Base-by-base conservation (phyloP, 2,329 filamentous ascomycete genomes). In the Trichoderma simmonsii region DNA sequence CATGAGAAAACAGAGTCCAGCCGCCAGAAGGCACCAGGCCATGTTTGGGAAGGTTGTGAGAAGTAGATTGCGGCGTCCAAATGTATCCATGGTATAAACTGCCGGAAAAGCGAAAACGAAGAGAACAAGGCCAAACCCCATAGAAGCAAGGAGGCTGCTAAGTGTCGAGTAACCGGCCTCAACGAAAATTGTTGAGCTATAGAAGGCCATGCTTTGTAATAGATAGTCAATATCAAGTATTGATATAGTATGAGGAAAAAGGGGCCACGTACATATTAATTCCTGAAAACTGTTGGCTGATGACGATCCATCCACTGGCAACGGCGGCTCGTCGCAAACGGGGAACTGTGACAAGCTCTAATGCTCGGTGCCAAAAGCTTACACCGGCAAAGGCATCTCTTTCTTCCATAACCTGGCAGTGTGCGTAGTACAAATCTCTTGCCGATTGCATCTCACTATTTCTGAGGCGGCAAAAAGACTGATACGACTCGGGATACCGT, bases 401-500 rank as follows among this genome's bases (percentile, higher is more conserved):
- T 56, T 81, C 79, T 4, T 79, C 77, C 2, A 80, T 73, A 3
- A 82, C 77, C 64, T 82, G 79, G 5, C 80, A 79, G 63, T 83
- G 73, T 1, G 76, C 75, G 71, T 88, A 89, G 78, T 89, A 90
- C 0, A 90, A 78, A 73, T 91, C 89, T 1, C 89, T 85, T 0
- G 88, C 88, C 3, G 89, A 89, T 75, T 89, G 87, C 14, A 92
- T 77, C 3, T 85, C 82, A 0, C 84, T 85, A 74, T 89, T 89
- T 18, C 90, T 86, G 6, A 92, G 83, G 4, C 83, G 83, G 14
- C 84, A 81, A 2, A 92, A 84, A 1, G 88, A 88, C 21, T 81
- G 76, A 76, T 86, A 90, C 2, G 90, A 88, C 30, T 88, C 81
- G 8, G 74, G 74, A 75, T 88, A 87, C 39, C 83, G 82, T 8